Conservation (phyloP, 257 asterid genomes). For the Przewalskia tangutica region DNA sequence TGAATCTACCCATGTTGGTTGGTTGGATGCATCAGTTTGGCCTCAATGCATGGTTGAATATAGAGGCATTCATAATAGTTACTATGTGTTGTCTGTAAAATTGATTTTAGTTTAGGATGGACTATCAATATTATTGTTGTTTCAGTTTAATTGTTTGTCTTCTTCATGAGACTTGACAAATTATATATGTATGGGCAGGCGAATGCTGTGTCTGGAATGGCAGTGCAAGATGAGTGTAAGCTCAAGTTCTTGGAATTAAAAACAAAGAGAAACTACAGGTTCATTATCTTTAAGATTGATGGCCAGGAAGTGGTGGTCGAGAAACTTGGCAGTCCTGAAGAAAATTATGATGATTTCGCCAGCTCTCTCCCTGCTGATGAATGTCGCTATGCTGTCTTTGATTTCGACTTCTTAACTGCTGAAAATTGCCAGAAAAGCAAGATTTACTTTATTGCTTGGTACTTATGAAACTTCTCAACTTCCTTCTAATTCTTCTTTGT, state of each 20-base stretch:
- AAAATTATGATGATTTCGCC: slow-evolving; percentile 45
- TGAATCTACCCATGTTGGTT: background rate
- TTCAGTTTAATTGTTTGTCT: background rate
- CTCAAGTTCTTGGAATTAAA: slow-evolving; percentile 63
- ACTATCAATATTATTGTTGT: background rate
- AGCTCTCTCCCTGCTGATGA: slow-evolving; percentile 52
- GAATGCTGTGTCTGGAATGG: slow-evolving; percentile 71
- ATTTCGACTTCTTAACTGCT: slow-evolving; percentile 62
- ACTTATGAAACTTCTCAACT: background rate
- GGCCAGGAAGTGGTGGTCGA: slow-evolving; percentile 67
- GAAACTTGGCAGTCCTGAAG: slow-evolving; percentile 50
- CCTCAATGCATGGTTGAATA: no score
- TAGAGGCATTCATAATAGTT: background rate
- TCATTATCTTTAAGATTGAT: slow-evolving; percentile 52
- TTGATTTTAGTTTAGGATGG: background rate
- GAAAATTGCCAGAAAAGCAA: slow-evolving; percentile 91
- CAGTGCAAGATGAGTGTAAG: slow-evolving; percentile 67
- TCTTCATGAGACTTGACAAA: background rate
- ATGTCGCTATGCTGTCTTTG: slow-evolving; percentile 80
- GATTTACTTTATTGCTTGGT: slow-evolving; percentile 78
- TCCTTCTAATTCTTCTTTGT: background rate
- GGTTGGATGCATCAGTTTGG: background rate
- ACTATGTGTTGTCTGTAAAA: no score
- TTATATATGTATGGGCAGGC: slow-evolving; percentile 27
- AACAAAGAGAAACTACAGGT: slow-evolving; percentile 64